phyloP scores from a whole-genome alignment of 495 filamentous ascomycete genomes.

The Neurospora sp. region DNA sequence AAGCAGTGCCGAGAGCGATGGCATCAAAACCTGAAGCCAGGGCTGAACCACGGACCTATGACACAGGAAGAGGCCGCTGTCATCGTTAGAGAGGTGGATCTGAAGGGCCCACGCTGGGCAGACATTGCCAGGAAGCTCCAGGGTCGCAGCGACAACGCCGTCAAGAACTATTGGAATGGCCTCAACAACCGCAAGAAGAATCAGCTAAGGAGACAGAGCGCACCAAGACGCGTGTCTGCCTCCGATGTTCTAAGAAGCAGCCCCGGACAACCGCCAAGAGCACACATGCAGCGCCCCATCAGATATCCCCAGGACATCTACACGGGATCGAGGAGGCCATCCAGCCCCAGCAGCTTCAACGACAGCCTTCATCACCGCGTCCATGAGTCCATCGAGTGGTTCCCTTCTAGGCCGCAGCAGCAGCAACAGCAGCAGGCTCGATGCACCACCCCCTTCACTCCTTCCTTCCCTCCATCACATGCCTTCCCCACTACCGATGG shows the following conservation, averaged over 20 bases:
- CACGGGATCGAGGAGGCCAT: background rate
- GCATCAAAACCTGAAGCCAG: slow-evolving; percentile 90
- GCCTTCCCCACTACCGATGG: background rate
- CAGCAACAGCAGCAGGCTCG: background rate
- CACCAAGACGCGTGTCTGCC: background rate
- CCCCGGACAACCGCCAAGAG: background rate
- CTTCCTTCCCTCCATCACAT: background rate
- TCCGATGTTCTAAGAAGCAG: background rate
- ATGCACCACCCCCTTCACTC: background rate
- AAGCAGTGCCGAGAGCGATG: slow-evolving; percentile 96
- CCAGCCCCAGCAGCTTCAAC: background rate
- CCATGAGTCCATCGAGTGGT: background rate
- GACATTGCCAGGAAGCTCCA: slow-evolving; percentile 81
- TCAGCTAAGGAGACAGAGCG: background rate
- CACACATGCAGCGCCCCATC: background rate
- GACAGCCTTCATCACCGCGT: background rate
- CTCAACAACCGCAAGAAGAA: slow-evolving; percentile 67
- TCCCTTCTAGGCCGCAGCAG: background rate
- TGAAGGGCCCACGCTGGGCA: slow-evolving; percentile 89
- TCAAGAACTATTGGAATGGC: slow-evolving; percentile 99
- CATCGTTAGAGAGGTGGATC: slow-evolving; percentile 72
- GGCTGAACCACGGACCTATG: slow-evolving; percentile 85
- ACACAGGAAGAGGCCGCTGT: slow-evolving; percentile 74
- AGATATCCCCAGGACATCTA: background rate
- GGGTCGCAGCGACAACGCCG: slow-evolving; percentile 91